Percentiles rank a stretch among this genome's conserved stretches.
Evolutionary conservation across 768 basidiomycete species (phyloP).

Genomic region (Podaxis rugospora): DNA sequence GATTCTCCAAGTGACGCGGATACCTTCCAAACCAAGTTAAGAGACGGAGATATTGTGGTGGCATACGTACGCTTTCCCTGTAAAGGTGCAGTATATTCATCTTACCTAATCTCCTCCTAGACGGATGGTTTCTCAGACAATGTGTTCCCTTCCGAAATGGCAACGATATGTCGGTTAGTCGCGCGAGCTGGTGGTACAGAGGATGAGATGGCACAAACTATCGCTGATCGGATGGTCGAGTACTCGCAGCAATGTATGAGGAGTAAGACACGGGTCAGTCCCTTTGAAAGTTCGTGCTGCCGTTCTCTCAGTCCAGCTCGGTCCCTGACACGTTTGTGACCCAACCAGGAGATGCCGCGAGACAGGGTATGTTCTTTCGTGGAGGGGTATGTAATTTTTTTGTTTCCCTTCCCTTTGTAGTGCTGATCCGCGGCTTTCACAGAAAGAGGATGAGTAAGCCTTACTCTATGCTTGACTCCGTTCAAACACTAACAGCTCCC

Average conservation of each 20-base stretch:
- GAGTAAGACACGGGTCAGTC: constrained; percentile 58
- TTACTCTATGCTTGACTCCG: neutral
- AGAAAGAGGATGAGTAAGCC: constrained; percentile 83
- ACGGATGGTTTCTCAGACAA: constrained; percentile 56
- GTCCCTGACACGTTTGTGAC: constrained; percentile 2
- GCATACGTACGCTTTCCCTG: constrained; percentile 33
- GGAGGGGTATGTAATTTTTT: constrained; percentile 62
- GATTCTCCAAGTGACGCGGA: constrained; percentile 48
- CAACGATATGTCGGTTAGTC: constrained; percentile 64
- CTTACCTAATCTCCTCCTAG: constrained; percentile 21
- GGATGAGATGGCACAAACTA: constrained; percentile 56
- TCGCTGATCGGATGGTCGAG: constrained; percentile 70
- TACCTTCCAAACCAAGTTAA: constrained; percentile 36
- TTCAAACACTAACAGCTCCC: constrained; percentile 14
- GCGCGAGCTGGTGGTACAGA: constrained; percentile 54
- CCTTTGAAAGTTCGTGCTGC: constrained; percentile 61
- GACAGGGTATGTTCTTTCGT: constrained; percentile 58
- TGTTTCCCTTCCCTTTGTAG: constrained; percentile 4
- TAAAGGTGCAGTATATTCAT: neutral
- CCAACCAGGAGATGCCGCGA: constrained; percentile 52
- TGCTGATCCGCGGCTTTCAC: constrained; percentile 12
- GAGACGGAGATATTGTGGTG: constrained; percentile 50
- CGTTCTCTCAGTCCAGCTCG: neutral
- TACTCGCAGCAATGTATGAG: constrained; percentile 70
- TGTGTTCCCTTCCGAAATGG: constrained; percentile 67